phyloP scores from a whole-genome alignment of 768 basidiomycete genomes.

The Psilocybe tampanensis region DNA sequence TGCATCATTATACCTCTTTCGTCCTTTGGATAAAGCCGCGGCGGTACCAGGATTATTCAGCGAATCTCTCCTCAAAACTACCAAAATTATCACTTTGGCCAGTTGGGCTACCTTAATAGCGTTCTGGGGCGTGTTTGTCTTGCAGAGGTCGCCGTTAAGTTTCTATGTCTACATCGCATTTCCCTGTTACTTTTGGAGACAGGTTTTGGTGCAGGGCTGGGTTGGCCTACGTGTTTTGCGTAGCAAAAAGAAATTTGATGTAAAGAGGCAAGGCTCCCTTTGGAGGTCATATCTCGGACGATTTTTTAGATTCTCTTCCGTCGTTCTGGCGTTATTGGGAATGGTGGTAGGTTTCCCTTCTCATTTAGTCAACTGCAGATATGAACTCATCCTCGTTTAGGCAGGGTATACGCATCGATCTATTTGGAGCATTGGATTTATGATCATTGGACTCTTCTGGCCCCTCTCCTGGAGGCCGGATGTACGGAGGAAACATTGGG shows the following conservation, averaged over 20 bases:
- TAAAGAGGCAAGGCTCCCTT: neutral
- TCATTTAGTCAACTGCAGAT: neutral
- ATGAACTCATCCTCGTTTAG: slow-evolving; percentile 33
- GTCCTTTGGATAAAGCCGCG: slow-evolving; percentile 31
- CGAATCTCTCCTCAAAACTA: neutral
- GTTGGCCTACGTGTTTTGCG: slow-evolving; percentile 12
- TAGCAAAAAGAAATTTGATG: slow-evolving; percentile 7
- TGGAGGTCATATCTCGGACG: neutral
- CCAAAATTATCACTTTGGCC: slow-evolving; percentile 8
- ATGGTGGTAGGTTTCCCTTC: slow-evolving; percentile 65
- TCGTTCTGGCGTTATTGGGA: slow-evolving; percentile 51
- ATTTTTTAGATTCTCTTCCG: slow-evolving; percentile 29
- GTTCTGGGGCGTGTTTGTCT: slow-evolving; percentile 53
- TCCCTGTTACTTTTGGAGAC: slow-evolving; percentile 78
- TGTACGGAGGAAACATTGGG: slow-evolving; percentile 24
- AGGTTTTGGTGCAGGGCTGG: slow-evolving; percentile 39
- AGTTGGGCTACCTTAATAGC: slow-evolving; percentile 28
- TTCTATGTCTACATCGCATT: slow-evolving; percentile 79
- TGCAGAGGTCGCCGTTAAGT: slow-evolving; percentile 70
- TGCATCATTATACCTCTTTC: slow-evolving; percentile 58
- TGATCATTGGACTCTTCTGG: slow-evolving; percentile 66
- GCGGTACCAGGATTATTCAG: neutral
- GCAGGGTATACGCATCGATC: slow-evolving; percentile 70
- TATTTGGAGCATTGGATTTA: slow-evolving; percentile 72
- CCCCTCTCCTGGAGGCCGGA: slow-evolving; percentile 56